These are phyloP conservation scores for Coffea canephora DNA, from an alignment of 257 asterid species.

Conservation along the genomic window DNA sequence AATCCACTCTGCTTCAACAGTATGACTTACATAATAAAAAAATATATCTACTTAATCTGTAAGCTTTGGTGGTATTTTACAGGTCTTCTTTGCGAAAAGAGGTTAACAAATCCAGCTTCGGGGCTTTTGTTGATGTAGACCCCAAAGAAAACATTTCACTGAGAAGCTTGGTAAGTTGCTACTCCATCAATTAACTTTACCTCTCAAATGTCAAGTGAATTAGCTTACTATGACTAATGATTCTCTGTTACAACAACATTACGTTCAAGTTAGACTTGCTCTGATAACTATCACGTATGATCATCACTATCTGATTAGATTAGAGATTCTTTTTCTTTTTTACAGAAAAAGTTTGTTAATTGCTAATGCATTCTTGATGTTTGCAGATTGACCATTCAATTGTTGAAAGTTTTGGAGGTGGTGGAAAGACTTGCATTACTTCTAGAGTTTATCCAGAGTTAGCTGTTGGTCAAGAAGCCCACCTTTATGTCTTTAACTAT, in stretches of 20 bases:
- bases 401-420: constrained; percentile 37
- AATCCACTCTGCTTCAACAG: neutral
- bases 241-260: neutral
- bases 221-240: neutral
- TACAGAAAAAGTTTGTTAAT: neutral
- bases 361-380: neutral
- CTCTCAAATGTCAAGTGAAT: neutral
- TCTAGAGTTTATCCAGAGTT: constrained; percentile 33
- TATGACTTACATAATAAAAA: neutral
- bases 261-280: neutral
- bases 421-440: constrained; percentile 36
- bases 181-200: neutral
- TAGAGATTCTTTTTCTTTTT: neutral
- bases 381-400: constrained; percentile 39
- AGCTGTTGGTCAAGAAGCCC: constrained; percentile 18
- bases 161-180: constrained; percentile 28
- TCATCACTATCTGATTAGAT: neutral
- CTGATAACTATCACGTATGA: neutral
- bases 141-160: constrained; percentile 26
- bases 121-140: constrained; percentile 31
- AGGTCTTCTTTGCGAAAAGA: constrained; percentile 32
- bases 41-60: neutral
- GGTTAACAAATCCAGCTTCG: constrained; percentile 24
- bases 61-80: neutral
- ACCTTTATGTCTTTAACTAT: constrained; percentile 30